Base-by-base conservation (phyloP, 768 basidiomycete genomes). In the Lactarius psammicola region DNA sequence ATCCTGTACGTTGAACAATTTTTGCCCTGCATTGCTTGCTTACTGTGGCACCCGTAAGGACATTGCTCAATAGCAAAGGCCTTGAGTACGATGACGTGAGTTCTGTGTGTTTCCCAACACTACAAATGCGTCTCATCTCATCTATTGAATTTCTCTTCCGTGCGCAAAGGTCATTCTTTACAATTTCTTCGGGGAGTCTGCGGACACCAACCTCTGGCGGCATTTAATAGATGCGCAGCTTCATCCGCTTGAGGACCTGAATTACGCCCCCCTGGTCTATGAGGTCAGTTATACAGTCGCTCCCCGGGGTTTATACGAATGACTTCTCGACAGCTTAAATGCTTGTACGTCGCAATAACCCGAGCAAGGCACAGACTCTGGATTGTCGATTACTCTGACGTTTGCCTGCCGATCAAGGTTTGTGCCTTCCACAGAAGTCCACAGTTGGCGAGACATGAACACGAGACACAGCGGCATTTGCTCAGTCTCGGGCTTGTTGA, bases 141-240 rank as follows among this genome's bases (percentile, higher is more conserved):
- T 59, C 18, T 23, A 55, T 13, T 28, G 17, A 28, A 10, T 18
- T 17, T 11, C 23, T 20, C 11, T 46, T 42, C 3, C 31, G n/a
- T 9, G 31, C 46, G 54, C 7, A 0, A 62, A 90, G 88, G 88
- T 92, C 4, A 77, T 92, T 3, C 70, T 92, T 10, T 90, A 86
- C 70, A 85, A 92, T 67, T 90, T 90, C 75, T 92, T 91, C 69
- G 80, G 83, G 30, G 87, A 88, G 68, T 91, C 90, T 0, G 69
- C 71, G 0, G 74, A 83, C 2, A 80, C 81, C 33, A 51, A 31
- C 3, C 58, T 59, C 23, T 69, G 68, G 68, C 33, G 55, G 8
- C 40, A 67, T 34, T 42, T 69, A 11, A 42, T 44, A 11, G 26
- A 49, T 30, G 56, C 28, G 3, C 38, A 55, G 17, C 11, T n/a